Conservation (phyloP, 2,329 filamentous ascomycete species). For the Neofusicoccum kwambonambiense region DNA sequence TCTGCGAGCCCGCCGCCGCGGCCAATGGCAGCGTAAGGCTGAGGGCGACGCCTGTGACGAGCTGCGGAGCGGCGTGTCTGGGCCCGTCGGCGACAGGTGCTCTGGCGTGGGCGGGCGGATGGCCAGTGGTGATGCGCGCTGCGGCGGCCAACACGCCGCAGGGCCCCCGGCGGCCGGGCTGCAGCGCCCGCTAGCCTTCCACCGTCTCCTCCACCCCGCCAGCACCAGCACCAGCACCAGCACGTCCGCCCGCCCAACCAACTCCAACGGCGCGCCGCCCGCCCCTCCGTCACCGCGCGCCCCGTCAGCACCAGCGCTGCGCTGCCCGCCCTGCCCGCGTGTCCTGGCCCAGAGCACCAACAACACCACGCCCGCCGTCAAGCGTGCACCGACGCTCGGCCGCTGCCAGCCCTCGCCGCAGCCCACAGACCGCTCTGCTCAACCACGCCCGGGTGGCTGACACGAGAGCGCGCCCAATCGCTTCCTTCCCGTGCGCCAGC, state of each 20-base stretch:
- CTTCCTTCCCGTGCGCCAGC: not conserved
- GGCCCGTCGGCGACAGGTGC: not conserved
- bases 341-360: too few relatives aligned
- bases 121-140: not conserved
- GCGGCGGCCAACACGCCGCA: not conserved
- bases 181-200: not conserved
- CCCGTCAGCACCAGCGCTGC: not conserved
- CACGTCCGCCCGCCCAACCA: not conserved
- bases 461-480: not conserved
- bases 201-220: not conserved
- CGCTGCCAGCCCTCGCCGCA: not conserved
- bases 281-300: not conserved
- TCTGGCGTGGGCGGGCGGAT: not conserved
- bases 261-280: not conserved
- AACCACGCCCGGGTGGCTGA: not conserved
- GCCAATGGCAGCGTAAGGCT: constrained; percentile 12
- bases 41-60: not conserved
- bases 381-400: not conserved
- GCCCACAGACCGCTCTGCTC: not conserved
- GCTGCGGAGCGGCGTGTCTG: not conserved
- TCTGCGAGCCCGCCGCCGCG: not conserved
- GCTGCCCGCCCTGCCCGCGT: not conserved
- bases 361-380: not conserved
- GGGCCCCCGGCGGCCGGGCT: not conserved
- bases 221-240: not conserved